These are phyloP conservation scores for Taphrina wiesneri DNA, from an alignment of 1,139 yeast species.

Conservation along the genomic window DNA sequence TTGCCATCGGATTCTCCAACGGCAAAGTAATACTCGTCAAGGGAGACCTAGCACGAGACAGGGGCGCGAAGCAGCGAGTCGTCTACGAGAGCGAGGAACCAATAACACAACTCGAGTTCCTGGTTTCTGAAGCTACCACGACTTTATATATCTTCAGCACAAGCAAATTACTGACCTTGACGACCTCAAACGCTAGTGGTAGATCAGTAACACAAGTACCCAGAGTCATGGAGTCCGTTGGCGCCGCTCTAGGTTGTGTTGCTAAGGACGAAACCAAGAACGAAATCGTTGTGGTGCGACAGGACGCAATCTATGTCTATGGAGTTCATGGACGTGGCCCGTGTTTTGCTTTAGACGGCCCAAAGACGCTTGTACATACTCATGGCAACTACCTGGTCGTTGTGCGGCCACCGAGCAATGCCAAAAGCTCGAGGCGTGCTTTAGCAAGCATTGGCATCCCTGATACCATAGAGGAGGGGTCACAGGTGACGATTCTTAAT, in stretches of 20 bases:
- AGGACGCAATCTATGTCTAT: conserved; percentile 57
- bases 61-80: conserved; percentile 84
- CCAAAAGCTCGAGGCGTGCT: background rate
- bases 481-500: conserved; percentile 68
- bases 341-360: conserved; percentile 59
- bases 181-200: conserved; percentile 71
- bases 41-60: conserved; percentile 83
- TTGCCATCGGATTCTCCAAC: conserved; percentile 83
- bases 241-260: conserved; percentile 73
- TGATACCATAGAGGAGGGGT: conserved; percentile 41
- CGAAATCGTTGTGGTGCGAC: conserved; percentile 58
- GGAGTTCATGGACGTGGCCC: conserved; percentile 59
- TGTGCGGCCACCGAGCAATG: conserved; percentile 50
- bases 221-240: conserved; percentile 62
- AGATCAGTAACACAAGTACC: conserved; percentile 71
- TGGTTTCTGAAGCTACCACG: conserved; percentile 46
- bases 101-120: conserved; percentile 70
- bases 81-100: conserved; percentile 76
- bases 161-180: conserved; percentile 64
- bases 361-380: conserved; percentile 58
- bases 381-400: conserved; percentile 57
- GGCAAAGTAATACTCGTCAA: conserved; percentile 80
- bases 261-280: conserved; percentile 49
- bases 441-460: conserved; percentile 17
- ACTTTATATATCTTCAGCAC: conserved; percentile 66